Base-by-base conservation (phyloP, 495 filamentous ascomycete genomes). In the Hypomontagnella submonticulosa region DNA sequence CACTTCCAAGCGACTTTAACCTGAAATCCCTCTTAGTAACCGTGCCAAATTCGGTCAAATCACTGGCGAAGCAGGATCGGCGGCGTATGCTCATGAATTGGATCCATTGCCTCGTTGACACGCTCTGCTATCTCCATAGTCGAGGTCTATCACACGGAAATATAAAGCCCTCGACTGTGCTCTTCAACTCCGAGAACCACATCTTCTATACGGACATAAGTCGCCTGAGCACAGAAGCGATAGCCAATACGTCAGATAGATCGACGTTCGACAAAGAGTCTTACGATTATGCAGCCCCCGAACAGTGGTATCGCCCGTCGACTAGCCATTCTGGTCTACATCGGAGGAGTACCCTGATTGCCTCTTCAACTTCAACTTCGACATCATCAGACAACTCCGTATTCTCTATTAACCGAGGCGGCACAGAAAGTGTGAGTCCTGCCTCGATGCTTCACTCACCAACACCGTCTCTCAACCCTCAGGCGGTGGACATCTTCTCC, bases 251-350 rank as follows among this genome's bases (percentile, higher is more conserved):
- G 19, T 80, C 61, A 66, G 83, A 64, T 72, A 81, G 52, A 71
- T 77, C 44, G 0, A 67, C 72, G 74, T 85, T 76, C 54, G 91
- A 93, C 62, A 88, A 88, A 33, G 94, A 98, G 71, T 82, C 84
- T 33, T 97, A 97, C 77, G 89, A 96, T 63, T 95, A 97, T 68
- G 89, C 89, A 1, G 87, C 94, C 1, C 93, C 94, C 3, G 94
- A 98, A 70, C 84, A 89, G 52, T 90, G 89, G 85, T 74, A 83
- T 57, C 78, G 79, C 41, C 80, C 82, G 50, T 76, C 82, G 2
- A 62, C 73, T 60, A 63, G 63, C 4, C 48, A 65, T 3, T 71
- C 65, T 37, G 57, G 67, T 6, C 16, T 41, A 18, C 60, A 70
- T 23, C 73, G 77, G 43, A 71, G 67, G 63, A 73, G 65, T 6